Percentiles rank a stretch among this genome's conserved stretches.
Evolutionary conservation across 208 protist species (phyloP).

Genomic region (Trypanosoma melophagium): DNA sequence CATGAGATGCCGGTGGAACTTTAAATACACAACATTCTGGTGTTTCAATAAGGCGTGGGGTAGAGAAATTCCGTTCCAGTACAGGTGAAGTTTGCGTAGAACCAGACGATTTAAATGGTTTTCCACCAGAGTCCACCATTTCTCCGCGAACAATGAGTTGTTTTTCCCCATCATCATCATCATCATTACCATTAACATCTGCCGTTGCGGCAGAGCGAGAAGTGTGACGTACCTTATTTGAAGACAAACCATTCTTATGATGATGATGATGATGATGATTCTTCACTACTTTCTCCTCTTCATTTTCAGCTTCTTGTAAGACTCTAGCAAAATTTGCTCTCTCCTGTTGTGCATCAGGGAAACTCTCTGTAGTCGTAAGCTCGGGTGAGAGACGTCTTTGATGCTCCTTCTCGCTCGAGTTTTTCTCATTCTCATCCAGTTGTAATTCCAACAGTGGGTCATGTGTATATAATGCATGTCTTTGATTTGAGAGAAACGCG

Average conservation of each 20-base stretch:
- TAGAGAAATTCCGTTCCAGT: constrained; percentile 1
- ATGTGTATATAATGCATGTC: not conserved
- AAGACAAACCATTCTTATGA: not conserved
- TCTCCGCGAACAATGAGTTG: constrained; percentile 3
- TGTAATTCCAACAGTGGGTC: not conserved
- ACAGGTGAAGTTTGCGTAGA: not conserved
- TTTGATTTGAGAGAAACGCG: constrained; percentile 1
- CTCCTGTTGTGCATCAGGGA: not conserved
- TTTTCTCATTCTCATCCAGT: not conserved
- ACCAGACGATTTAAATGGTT: not conserved
- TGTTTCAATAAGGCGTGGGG: constrained; percentile 5
- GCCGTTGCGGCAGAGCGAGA: not conserved
- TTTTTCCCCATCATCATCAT: constrained; percentile 8
- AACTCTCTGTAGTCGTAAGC: too few relatives aligned
- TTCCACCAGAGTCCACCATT: not conserved
- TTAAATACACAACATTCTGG: not conserved
- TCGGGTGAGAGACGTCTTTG: too few relatives aligned
- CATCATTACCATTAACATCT: constrained; percentile 3
- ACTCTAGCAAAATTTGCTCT: not conserved
- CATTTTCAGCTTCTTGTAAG: not conserved
- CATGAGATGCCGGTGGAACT: not conserved
- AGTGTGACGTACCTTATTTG: not conserved
- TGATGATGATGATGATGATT: not conserved
- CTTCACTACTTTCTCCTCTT: not conserved
- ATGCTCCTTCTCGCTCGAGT: too few relatives aligned